Evolutionary conservation across 2,329 filamentous ascomycete genomes (phyloP), one percentile per base, ranked within the genome.

Genomic region (Calonectria leucothoes): DNA sequence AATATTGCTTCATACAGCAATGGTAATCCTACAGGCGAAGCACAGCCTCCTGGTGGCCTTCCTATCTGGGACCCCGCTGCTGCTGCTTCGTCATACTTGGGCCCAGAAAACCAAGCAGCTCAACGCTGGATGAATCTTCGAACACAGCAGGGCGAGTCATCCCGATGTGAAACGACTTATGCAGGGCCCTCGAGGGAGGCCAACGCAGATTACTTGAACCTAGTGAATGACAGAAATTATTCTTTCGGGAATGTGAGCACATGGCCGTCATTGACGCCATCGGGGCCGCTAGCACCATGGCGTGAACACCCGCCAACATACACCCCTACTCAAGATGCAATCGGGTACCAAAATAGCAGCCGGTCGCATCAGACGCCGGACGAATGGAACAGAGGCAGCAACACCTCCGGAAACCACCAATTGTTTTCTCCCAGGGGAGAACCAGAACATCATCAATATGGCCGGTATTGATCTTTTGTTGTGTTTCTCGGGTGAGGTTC

Each of bases 1-100:
- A 93, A 91, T 49, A 85, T 96, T 68, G 91, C 92, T 20, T 87
- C 90, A 4, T 93, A 93, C 79, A 87, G 90, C 57, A 87, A 87
- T 6, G 93, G 94, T 3, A 87, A 85, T 33, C 92, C 94, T 1
- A 85, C 83, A 25, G 93, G 91, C n/a, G 91, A 93, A 74, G 88
- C 92, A 35, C 87, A 91, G 72, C 93, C 93, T 1, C 75, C 75
- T 15, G 76, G 76, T 49, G 80, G 78, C 17, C 73, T 81, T n/a
- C 80, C 80, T 4, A 69, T 81, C 39, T 81, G 80, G 80, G 79
- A 81, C 33, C 78, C 79, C 20, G 45, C 68, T 17, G 71, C 70
- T 14, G 48, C 29, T 37, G 71, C 75, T 51, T 71, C 71, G 27
- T 70, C 75, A 15, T 80, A 77, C 27, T 61, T 76, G 25, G 78